phyloP scores from a whole-genome alignment of 169 alveolate species.

The Plasmodium coatneyi region DNA sequence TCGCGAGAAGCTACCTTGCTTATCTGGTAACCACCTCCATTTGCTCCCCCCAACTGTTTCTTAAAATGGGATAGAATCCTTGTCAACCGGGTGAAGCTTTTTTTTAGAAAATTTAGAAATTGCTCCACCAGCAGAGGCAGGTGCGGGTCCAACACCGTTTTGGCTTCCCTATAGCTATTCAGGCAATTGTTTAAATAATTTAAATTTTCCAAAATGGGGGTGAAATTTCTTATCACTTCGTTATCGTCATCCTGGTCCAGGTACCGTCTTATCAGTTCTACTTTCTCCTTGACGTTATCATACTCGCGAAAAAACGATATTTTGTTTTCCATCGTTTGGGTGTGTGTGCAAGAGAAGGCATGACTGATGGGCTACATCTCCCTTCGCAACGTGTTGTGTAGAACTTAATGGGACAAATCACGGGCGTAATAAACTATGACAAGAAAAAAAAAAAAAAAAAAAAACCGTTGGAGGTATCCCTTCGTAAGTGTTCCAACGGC shows the following conservation, averaged over 20 bases:
- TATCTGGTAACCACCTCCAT: background rate
- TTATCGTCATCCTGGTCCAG: slow-evolving; percentile 33
- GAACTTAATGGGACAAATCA: background rate
- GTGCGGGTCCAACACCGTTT: slow-evolving; percentile 45
- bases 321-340: slow-evolving; percentile 41
- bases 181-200: slow-evolving; percentile 47
- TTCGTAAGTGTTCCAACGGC: background rate
- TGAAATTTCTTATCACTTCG: slow-evolving; percentile 18
- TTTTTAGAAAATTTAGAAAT: slow-evolving; percentile 36
- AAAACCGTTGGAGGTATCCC: background rate
- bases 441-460: background rate
- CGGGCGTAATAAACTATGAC: background rate
- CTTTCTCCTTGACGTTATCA: slow-evolving; percentile 24
- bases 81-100: background rate
- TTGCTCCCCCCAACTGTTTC: background rate
- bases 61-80: slow-evolving; percentile 8
- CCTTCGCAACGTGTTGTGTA: background rate
- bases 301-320: slow-evolving; percentile 44
- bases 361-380: background rate
- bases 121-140: slow-evolving; percentile 24
- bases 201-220: slow-evolving; percentile 28
- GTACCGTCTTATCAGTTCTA: background rate
- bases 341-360: background rate
- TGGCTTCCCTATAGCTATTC: slow-evolving; percentile 70
- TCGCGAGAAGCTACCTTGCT: background rate